Evolutionary conservation across 129 eudicot species (phyloP).

Genomic region (Flaveria bidentis): DNA sequence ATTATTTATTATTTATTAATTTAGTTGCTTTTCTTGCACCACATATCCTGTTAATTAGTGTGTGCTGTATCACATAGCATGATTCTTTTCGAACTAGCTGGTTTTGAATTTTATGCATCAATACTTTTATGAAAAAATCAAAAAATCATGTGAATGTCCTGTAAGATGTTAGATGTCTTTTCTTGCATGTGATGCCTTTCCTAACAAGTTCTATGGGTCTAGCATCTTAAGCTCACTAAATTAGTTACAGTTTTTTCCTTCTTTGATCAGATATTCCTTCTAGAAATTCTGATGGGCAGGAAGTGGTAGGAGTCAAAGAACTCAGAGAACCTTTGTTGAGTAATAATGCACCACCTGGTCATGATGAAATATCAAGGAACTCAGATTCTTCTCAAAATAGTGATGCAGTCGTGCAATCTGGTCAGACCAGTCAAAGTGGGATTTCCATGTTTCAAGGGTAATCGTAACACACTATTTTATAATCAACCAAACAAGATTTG

Average conservation of each 20-base stretch:
- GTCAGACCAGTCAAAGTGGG: conserved; percentile 51
- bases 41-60: conserved; percentile 8
- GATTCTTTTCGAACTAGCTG: conserved; percentile 6
- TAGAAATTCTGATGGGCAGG: conserved; percentile 46
- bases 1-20: neutral
- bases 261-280: conserved; percentile 22
- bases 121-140: neutral
- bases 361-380: conserved; percentile 48
- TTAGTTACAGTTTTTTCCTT: neutral
- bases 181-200: too few species aligned
- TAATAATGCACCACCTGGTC: conserved; percentile 48
- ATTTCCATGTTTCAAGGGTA: conserved; percentile 89
- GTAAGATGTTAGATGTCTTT: neutral
- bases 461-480: neutral
- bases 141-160: neutral
- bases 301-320: conserved; percentile 46
- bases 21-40: neutral
- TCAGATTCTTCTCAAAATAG: conserved; percentile 41
- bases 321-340: conserved; percentile 33
- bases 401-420: conserved; percentile 41
- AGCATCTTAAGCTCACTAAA: neutral
- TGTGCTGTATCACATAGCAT: conserved; percentile 16
- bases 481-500: conserved; percentile 1
- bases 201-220: neutral
- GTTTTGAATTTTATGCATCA: neutral